These are phyloP conservation scores for Hypseocharis bilobata DNA, from an alignment of 441 rosid species.

Conservation along the genomic window DNA sequence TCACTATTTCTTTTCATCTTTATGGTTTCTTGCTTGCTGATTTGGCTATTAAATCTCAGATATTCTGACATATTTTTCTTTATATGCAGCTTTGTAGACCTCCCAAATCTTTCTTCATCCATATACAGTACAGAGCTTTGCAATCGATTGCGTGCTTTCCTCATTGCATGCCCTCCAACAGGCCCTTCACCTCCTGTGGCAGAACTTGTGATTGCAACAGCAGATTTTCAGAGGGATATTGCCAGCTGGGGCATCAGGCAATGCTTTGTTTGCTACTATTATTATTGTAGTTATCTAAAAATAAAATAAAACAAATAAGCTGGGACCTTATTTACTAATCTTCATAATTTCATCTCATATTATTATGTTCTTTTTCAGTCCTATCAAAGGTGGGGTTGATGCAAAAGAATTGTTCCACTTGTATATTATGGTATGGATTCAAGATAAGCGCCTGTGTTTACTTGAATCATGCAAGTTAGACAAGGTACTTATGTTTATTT, in stretches of 20 bases:
- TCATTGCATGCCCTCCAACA: conserved; percentile 87
- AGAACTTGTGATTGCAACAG: conserved; percentile 83
- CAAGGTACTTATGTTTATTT: conserved; percentile 43
- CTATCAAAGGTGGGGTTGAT: conserved; percentile 87
- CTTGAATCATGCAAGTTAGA: conserved; percentile 87
- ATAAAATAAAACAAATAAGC: background rate
- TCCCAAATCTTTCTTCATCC: conserved; percentile 76
- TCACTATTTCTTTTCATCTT: background rate
- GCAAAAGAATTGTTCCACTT: conserved; percentile 86
- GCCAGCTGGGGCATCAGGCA: conserved; percentile 75
- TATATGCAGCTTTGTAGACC: conserved; percentile 71
- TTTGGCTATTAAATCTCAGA: background rate
- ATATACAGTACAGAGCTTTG: conserved; percentile 90
- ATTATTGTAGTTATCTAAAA: background rate
- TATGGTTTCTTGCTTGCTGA: conserved; percentile 20
- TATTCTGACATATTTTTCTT: conserved; percentile 16
- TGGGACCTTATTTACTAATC: conserved; percentile 11
- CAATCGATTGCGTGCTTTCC: conserved; percentile 72
- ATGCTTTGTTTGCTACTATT: conserved; percentile 10
- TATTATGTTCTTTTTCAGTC: conserved; percentile 37
- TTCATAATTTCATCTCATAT: conserved; percentile 19
- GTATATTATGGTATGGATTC: conserved; percentile 92
- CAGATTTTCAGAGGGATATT: conserved; percentile 92
- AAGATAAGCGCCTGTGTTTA: conserved; percentile 77
- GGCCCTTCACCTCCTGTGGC: conserved; percentile 85